A percentile compares a stretch with the other conserved stretches of the same genome.
These are phyloP conservation scores for Cercospora citrullina DNA, from an alignment of 2,329 filamentous ascomycete species.

Conservation along the genomic window DNA sequence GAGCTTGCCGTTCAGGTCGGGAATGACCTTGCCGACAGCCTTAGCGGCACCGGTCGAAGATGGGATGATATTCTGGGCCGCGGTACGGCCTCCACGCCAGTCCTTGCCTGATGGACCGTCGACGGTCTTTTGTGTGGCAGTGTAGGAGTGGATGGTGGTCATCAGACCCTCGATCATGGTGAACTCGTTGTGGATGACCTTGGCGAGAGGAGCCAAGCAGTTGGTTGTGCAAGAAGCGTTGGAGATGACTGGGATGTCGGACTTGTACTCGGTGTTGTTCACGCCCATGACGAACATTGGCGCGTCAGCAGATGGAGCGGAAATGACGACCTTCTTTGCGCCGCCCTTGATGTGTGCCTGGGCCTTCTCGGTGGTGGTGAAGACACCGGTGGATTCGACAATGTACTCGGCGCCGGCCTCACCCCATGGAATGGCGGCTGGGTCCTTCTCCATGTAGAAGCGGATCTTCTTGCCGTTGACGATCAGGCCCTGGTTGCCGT, in stretches of 20 bases:
- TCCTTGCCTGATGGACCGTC: conserved; percentile 98
- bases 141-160: conserved; percentile 99
- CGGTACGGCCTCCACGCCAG: conserved; percentile 98
- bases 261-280: conserved; percentile 92
- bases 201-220: conserved; percentile 98
- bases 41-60: conserved; percentile 99
- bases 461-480: conserved; percentile 94
- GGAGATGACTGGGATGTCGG: conserved; percentile 89
- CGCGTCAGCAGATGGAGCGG: conserved; percentile 87
- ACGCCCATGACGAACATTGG: conserved; percentile 99
- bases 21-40: conserved; percentile 99
- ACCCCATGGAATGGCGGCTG: conserved; percentile 83
- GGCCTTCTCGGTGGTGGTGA: conserved; percentile 98
- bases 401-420: conserved; percentile 89
- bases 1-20: conserved; percentile 96
- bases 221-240: conserved; percentile 99
- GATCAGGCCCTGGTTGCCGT: conserved; percentile 69
- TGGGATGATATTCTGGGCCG: conserved; percentile 99
- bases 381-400: conserved; percentile 97
- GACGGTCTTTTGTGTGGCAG: conserved; percentile 98
- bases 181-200: conserved; percentile 99
- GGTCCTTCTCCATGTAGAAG: conserved; percentile 94
- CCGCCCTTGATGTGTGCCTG: conserved; percentile 90
- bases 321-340: conserved; percentile 91
- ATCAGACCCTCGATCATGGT: conserved; percentile 97